These are phyloP conservation scores for Blastocystis sp. DNA, from an alignment of 352 stramenopile species.

Conservation along the genomic window DNA sequence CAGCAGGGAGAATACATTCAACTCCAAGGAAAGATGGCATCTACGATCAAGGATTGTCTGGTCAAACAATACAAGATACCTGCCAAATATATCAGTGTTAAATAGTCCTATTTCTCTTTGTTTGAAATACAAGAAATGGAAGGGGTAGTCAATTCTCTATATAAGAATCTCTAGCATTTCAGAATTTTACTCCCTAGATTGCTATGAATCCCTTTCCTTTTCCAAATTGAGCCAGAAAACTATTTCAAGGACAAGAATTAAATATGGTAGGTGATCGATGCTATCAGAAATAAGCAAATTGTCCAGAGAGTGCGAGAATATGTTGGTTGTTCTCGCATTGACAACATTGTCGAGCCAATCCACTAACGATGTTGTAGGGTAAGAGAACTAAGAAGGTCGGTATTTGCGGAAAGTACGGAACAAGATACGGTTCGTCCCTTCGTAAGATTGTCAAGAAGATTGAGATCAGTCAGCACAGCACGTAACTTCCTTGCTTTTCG, in stretches of 20 bases:
- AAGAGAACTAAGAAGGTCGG: constrained; percentile 99
- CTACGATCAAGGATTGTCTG: constrained; percentile 13
- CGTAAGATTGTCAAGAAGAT: constrained; percentile 99
- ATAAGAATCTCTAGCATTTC: background rate
- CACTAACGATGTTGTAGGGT: constrained; percentile 71
- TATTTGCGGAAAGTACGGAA: constrained; percentile 99
- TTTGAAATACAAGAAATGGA: background rate
- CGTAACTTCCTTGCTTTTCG: background rate
- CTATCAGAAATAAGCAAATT: background rate
- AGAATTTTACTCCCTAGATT: background rate
- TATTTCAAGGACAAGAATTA: constrained; percentile 54
- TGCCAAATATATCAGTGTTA: constrained; percentile 26
- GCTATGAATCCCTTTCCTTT: background rate
- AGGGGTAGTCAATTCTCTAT: background rate
- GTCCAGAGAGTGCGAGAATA: background rate
- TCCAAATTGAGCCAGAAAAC: constrained; percentile 15
- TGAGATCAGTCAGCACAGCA: constrained; percentile 92
- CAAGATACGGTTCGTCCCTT: constrained; percentile 96
- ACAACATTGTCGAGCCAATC: background rate
- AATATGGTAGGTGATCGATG: constrained; percentile 36
- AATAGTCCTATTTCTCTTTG: background rate
- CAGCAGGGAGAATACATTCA: constrained; percentile 8
- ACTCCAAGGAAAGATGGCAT: constrained; percentile 24
- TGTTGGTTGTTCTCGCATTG: background rate
- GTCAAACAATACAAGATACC: constrained; percentile 59